Evolutionary conservation across 1,139 yeast species (phyloP).

Genomic region (Zygoascus meyerae): DNA sequence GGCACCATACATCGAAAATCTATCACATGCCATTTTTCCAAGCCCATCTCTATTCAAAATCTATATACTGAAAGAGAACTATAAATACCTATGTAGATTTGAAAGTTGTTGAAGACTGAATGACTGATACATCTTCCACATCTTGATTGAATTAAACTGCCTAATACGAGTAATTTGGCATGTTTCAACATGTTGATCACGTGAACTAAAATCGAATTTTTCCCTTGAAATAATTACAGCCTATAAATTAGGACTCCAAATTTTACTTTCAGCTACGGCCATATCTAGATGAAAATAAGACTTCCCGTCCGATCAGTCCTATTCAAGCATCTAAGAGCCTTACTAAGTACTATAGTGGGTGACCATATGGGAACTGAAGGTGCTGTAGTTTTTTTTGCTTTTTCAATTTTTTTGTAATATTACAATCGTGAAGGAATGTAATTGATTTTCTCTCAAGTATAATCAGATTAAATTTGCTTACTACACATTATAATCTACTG

Average conservation of each 20-base stretch:
- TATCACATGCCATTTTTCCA: no score
- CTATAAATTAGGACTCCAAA: not conserved
- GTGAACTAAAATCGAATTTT: no score
- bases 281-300: conserved; percentile 11
- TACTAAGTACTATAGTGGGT: conserved; percentile 11
- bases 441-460: not conserved
- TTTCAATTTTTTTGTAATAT: not conserved
- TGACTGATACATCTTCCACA: no score
- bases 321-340: conserved; percentile 11
- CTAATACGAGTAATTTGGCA: no score
- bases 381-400: conserved; percentile 9
- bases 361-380: conserved; percentile 12
- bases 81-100: no score
- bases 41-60: no score
- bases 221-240: no score
- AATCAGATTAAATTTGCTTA: not conserved
- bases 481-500: not conserved
- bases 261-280: conserved; percentile 9
- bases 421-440: not conserved
- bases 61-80: no score
- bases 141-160: no score
- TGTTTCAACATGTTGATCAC: no score
- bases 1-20: no score
- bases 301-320: conserved; percentile 12
- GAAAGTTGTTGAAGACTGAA: no score